Base-by-base conservation (phyloP, 2,329 filamentous ascomycete species). In the Fusarium oligoseptatum region DNA sequence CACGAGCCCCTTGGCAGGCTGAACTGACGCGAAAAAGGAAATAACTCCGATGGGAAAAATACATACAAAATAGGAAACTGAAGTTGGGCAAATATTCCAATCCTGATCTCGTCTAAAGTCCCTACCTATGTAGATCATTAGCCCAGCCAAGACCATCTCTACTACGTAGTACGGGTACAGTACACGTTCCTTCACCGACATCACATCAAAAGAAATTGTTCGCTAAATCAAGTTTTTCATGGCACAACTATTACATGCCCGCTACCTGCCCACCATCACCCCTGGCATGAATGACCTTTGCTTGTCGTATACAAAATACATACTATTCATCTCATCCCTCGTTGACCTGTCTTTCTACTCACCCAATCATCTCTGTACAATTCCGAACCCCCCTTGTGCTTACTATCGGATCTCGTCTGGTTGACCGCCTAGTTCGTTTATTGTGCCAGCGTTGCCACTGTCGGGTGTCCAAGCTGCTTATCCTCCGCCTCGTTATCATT, bases 391-490 rank as follows among this genome's bases (percentile, higher is more conserved):
- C 64, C n/a, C 63, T 52, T 65, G 65, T 68, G 85, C 62, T 82
- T 84, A 80, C 79, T 6, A 66, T 52, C 41, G 63, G 17, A 12
- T 37, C 48, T 29, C 66, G 57, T 60, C 34, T 52, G 62, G 14
- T 56, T n/a, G 20, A 55, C 20, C 29, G 8, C 7, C 27, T 27
- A 5, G 22, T 58, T 58, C 32, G 37, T 57, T 55, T 56, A 68
- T 6, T 63, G 64, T 17, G 61, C 60, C 27, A 60, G 34, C 29
- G 85, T 83, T 17, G 82, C 76, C 14, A 83, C 75, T n/a, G 79
- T 80, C 7, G 84, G 78, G 58, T 82, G 80, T 8, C 85, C 86
- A 6, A 88, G 80, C 65, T 84, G 84, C 80, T 89, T 89, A 5
- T 81, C 80, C 56, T 85, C 84, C 4, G 82, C 73, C 8, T 81